Base-by-base conservation (phyloP, 495 filamentous ascomycete species). In the Staphylotrichum tortipilum region DNA sequence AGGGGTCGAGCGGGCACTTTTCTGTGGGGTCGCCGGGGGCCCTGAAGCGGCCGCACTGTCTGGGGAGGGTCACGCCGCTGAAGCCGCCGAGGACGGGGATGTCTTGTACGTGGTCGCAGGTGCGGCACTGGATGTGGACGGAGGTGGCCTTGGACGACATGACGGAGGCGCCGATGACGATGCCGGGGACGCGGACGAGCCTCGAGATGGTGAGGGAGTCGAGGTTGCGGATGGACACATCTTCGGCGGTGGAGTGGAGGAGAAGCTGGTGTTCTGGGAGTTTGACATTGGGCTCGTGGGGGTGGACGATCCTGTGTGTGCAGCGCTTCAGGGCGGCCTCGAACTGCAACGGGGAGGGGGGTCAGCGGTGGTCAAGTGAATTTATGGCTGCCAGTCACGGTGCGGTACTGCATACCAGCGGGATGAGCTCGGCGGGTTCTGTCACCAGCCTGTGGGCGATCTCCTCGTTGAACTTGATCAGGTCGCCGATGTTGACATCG, bases 391-490 rank as follows among this genome's bases (percentile, higher is more conserved):
- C n/a, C n/a, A n/a, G n/a, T n/a, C n/a, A n/a, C n/a, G n/a, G n/a
- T n/a, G n/a, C n/a, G n/a, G n/a, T n/a, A n/a, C n/a, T n/a, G 56
- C 78, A 53, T 73, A 95, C 91, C 24, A 96, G 71, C 47, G 94
- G 91, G 49, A 97, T 92, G 40, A 95, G 85, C 28, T 96, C 90
- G 37, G 82, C 84, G 3, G 94, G 94, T 61, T 97, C 90, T 24
- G 84, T 90, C 15, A 84, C 86, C 45, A 99, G 78, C 61, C 85
- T 83, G 68, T 95, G 86, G 30, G 91, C 94, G 48, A 99, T 77
- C 62, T 96, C 89, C 67, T 97, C 94, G 57, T 96, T 94, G 71
- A 89, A 97, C 44, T 86, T 92, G 65, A 95, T 95, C 33, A 99
- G 72, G 65, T 99, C 94, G 30, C 86, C 86, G 56, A 99, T 88